Percentiles rank a stretch among this genome's conserved stretches.
Conservation (phyloP, 2,329 filamentous ascomycete genomes). For the Diaporthe longicolla region DNA sequence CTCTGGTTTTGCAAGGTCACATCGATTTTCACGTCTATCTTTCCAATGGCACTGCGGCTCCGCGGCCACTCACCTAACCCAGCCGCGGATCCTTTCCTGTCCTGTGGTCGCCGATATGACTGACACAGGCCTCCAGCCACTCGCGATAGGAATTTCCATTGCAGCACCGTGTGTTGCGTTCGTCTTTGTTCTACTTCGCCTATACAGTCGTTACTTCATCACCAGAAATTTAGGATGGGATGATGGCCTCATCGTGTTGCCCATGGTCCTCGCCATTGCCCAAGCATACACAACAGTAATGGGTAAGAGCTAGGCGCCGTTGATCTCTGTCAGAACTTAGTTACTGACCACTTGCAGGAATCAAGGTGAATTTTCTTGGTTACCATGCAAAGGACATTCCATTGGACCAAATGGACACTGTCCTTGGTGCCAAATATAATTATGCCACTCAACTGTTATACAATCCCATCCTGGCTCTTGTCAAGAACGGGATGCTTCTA, state of each 20-base stretch:
- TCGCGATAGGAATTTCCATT: constrained; percentile 26
- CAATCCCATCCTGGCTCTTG: constrained; percentile 61
- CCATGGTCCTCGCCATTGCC: constrained; percentile 34
- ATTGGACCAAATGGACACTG: constrained; percentile 39
- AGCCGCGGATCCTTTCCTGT: constrained; percentile 17
- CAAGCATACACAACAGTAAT: constrained; percentile 32
- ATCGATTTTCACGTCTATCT: not conserved
- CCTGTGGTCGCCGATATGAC: constrained; percentile 9
- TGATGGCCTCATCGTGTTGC: constrained; percentile 30
- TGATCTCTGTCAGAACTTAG: not conserved
- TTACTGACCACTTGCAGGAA: constrained; percentile 4
- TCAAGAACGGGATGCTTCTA: constrained; percentile 61
- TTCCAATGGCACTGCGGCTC: constrained; percentile 23
- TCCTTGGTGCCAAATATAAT: constrained; percentile 47
- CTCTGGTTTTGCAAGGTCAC: not conserved
- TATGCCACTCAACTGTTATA: constrained; percentile 59
- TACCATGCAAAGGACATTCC: constrained; percentile 43
- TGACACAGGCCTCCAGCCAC: constrained; percentile 30
- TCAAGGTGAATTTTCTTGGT: constrained; percentile 31
- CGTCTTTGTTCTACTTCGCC: constrained; percentile 29
- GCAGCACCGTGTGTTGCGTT: constrained; percentile 34
- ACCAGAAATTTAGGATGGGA: constrained; percentile 33
- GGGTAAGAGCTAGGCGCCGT: not conserved
- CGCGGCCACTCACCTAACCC: not conserved
- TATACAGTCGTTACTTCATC: constrained; percentile 35